phyloP scores from a whole-genome alignment of 2,329 filamentous ascomycete species.

The Colletotrichum cordylinicola region DNA sequence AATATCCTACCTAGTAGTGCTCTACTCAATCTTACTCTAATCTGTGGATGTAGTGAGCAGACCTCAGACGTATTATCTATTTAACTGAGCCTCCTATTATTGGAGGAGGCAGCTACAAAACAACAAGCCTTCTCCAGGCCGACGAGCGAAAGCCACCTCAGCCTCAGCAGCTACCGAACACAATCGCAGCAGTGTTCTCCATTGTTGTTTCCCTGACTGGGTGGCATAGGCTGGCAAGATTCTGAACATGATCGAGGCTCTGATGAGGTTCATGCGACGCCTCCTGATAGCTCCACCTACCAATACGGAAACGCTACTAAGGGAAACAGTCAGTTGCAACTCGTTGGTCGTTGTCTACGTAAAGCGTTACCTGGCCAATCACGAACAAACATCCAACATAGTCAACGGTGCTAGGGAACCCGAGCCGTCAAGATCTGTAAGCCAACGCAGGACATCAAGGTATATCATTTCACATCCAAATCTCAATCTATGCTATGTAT shows the following conservation, averaged over 20 bases:
- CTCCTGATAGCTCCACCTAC: neutral
- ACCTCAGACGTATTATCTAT: too few species aligned
- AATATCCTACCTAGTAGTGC: too few species aligned
- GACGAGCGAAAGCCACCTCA: neutral
- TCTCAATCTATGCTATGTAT: conserved; percentile 3
- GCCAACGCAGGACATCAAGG: neutral
- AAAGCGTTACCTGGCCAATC: neutral
- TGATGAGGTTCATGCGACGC: neutral
- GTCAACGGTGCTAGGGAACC: neutral
- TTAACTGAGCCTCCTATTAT: too few species aligned
- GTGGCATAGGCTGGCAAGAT: neutral
- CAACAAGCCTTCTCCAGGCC: neutral
- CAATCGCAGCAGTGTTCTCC: neutral
- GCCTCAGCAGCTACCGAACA: neutral
- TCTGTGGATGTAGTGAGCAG: too few species aligned
- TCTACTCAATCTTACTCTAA: too few species aligned
- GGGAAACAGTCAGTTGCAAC: neutral
- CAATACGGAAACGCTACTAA: neutral
- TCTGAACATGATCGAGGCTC: neutral
- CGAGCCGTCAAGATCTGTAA: neutral
- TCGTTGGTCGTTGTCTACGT: neutral
- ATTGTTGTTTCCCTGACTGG: neutral
- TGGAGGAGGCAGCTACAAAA: too few species aligned
- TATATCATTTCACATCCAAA: neutral
- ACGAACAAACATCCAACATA: neutral